Evolutionary conservation across 192 early-diverging fungal species (phyloP).

Genomic region (Entophlyctis helioformis): DNA sequence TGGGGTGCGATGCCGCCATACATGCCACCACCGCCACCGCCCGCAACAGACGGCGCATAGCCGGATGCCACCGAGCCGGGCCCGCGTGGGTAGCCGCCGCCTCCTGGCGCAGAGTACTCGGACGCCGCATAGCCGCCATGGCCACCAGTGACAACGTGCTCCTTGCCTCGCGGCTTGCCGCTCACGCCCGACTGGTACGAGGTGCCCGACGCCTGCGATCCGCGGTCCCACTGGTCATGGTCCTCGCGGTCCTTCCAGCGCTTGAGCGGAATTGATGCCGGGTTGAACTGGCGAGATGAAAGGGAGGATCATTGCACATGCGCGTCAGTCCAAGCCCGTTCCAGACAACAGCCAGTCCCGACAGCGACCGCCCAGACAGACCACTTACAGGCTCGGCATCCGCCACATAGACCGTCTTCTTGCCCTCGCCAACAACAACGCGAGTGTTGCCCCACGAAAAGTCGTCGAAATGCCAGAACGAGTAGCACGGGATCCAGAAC

Average conservation of each 20-base stretch:
- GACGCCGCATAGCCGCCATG: too few species aligned
- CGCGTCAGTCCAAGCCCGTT: slow-evolving; percentile 5
- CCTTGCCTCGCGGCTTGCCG: too few species aligned
- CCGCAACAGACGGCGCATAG: too few species aligned
- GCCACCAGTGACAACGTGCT: too few species aligned
- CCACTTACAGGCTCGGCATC: slow-evolving; percentile 50
- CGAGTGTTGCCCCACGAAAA: slow-evolving; percentile 95
- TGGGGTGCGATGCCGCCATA: too few species aligned
- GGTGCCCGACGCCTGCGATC: slow-evolving; percentile 15
- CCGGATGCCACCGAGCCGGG: too few species aligned
- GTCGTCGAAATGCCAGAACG: slow-evolving; percentile 90
- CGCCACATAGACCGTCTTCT: slow-evolving; percentile 9
- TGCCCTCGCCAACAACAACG: slow-evolving; percentile 76
- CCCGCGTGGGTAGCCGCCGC: too few species aligned
- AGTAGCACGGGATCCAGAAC: slow-evolving; percentile 73
- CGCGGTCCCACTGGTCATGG: slow-evolving; percentile 40
- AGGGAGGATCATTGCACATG: background rate
- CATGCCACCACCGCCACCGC: too few species aligned
- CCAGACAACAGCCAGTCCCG: too few species aligned
- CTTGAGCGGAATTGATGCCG: too few species aligned
- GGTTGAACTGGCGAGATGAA: background rate
- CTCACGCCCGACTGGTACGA: too few species aligned
- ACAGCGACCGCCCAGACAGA: background rate
- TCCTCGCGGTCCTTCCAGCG: slow-evolving; percentile 52
- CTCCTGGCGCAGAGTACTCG: too few species aligned